Conservation (phyloP, 2,329 filamentous ascomycete species). For the Penicillium hordei region DNA sequence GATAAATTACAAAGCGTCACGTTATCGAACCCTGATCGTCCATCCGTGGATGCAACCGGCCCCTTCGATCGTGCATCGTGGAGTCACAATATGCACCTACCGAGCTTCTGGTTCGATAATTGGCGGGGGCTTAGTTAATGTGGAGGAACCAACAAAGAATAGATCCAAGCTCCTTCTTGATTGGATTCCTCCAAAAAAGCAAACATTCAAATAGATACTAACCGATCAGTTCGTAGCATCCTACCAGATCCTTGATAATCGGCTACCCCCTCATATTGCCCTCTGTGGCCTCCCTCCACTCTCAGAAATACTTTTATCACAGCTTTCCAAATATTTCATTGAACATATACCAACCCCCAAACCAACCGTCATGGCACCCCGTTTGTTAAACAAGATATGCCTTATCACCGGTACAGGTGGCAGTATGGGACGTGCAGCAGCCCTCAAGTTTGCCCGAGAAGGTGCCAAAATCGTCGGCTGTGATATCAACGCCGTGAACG, state of each 20-base stretch:
- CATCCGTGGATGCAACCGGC: not conserved
- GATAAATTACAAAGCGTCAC: not conserved
- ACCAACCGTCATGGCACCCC: not conserved
- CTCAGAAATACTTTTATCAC: not conserved
- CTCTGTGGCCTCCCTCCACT: not conserved
- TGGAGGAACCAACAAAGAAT: not conserved
- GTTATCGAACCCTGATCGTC: not conserved
- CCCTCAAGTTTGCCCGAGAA: conserved; percentile 4
- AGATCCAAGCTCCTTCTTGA: not conserved
- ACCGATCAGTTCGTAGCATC: not conserved
- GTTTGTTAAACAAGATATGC: conserved; percentile 2
- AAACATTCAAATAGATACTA: not conserved
- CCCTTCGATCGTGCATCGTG: not conserved
- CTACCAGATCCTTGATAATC: not conserved
- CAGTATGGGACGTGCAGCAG: conserved; percentile 6
- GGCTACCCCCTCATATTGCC: not conserved
- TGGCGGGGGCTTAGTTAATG: not conserved
- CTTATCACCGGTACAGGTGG: conserved; percentile 4
- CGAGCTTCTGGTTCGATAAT: not conserved
- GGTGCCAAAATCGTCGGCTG: not conserved
- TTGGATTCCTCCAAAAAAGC: conserved; percentile 1
- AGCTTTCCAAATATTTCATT: not conserved
- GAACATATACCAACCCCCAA: not conserved
- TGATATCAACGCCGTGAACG: not conserved
- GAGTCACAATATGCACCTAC: not conserved